Evolutionary conservation across 805 yeast genomes (phyloP).

Genomic region (Wickerhamia fluorescens): DNA sequence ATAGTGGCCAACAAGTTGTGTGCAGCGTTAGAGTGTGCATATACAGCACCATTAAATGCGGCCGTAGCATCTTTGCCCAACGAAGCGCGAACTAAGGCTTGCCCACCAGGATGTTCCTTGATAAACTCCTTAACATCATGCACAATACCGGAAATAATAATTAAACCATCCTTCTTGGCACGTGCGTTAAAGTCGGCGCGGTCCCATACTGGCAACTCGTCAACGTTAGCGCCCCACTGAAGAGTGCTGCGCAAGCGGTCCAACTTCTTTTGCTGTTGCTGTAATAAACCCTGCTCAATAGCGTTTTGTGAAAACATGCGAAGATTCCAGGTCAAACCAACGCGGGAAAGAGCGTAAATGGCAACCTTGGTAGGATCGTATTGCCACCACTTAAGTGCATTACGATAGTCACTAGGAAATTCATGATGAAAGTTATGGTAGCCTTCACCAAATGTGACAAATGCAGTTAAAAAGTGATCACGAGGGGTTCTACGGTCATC

Average conservation of each 20-base stretch:
- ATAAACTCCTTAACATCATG: slow-evolving; percentile 67
- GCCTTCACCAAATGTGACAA: slow-evolving; percentile 85
- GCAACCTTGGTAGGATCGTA: slow-evolving; percentile 73
- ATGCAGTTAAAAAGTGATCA: slow-evolving; percentile 73
- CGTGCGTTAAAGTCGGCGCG: slow-evolving; percentile 49
- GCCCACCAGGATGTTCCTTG: slow-evolving; percentile 82
- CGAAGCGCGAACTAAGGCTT: slow-evolving; percentile 61
- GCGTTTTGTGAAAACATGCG: slow-evolving; percentile 75
- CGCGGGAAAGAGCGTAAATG: slow-evolving; percentile 51
- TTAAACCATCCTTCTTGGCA: slow-evolving; percentile 50
- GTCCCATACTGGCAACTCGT: slow-evolving; percentile 69
- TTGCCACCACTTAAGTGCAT: slow-evolving; percentile 82
- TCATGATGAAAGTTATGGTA: slow-evolving; percentile 89
- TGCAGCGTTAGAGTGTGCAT: slow-evolving; percentile 81
- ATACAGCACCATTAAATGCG: slow-evolving; percentile 83
- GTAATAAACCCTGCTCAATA: slow-evolving; percentile 73
- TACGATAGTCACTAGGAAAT: slow-evolving; percentile 84
- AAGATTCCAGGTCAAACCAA: slow-evolving; percentile 68
- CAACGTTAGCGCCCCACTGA: slow-evolving; percentile 70
- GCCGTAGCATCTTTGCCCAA: slow-evolving; percentile 76
- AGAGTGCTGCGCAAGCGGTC: slow-evolving; percentile 54
- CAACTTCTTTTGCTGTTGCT: slow-evolving; percentile 77
- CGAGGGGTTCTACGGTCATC: slow-evolving; percentile 85
- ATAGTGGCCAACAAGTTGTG: slow-evolving; percentile 73
- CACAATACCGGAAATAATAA: slow-evolving; percentile 71